Evolutionary conservation across 441 rosid species (phyloP), one percentile per base, ranked within the genome.

Genomic region (Macaranga tanarius): DNA sequence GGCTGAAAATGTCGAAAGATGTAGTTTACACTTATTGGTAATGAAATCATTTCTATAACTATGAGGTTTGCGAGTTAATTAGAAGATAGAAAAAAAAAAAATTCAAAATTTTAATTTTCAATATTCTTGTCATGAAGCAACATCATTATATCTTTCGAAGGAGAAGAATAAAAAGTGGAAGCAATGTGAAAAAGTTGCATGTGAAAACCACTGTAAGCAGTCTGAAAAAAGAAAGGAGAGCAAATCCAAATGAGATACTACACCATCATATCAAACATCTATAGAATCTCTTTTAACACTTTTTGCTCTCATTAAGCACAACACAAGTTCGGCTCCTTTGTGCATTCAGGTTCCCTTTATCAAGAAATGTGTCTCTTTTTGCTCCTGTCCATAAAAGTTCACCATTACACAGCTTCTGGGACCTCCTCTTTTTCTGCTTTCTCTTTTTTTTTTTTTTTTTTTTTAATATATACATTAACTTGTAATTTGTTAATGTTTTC

Each of bases 201-300:
- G 54, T 48, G 54, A 48, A 5, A 4, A 42, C 0, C 47, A 42
- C 47, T 42, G 47, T 1, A 42, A 42, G 47, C 47, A 42, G 47
- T 10, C 47, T 42, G 47, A 5, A 15, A 28, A 4, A 9, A 54
- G 17, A 57, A 60, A 69, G 57, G 26, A 10, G 54, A 75, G 77
- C 74, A 73, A 79, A 79, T 77, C 83, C 79, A 79, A 11, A 45
- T 19, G 52, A 63, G 71, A 72, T 44, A 16, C 65, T 47, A 45
- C n/a, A 19, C 10, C 23, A 65, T 28, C 44, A 47, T 48, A 25
- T 9, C 23, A 31, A 15, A 67, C 13, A 54, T 38, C 31, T 54
- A n/a, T 38, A 7, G 67, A 81, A 54, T 70, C 73, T 75, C 75
- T 42, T 42, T 42, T 5, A 25, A 26, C 70, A 66, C 52, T 47